These are phyloP conservation scores for Farysia itapuensis DNA, from an alignment of 1,284 basidiomycete species.

Conservation along the genomic window DNA sequence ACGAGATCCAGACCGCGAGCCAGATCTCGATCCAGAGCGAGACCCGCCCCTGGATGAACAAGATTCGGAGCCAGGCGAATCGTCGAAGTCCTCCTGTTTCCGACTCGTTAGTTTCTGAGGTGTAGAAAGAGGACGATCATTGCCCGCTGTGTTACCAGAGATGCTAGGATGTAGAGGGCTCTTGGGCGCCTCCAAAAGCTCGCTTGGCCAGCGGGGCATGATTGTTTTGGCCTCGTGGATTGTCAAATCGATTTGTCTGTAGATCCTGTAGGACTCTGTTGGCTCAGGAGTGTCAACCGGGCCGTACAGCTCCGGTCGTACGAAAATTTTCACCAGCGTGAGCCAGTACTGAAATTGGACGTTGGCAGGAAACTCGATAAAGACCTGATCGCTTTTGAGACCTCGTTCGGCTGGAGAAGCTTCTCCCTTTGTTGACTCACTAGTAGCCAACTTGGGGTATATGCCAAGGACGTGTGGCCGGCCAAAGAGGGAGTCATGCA, in stretches of 20 bases:
- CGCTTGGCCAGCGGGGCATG: slow-evolving; percentile 29
- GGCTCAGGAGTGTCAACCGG: slow-evolving; percentile 6
- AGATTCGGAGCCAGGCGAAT: slow-evolving; percentile 19
- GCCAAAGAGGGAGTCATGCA: slow-evolving; percentile 45
- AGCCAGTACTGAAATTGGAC: slow-evolving; percentile 26
- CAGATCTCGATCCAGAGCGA: slow-evolving; percentile 4
- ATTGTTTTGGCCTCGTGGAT: slow-evolving; percentile 41
- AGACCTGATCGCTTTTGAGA: slow-evolving; percentile 34
- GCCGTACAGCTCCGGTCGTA: slow-evolving; percentile 42
- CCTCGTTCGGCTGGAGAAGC: slow-evolving; percentile 16
- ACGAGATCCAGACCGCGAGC: slow-evolving; percentile 19
- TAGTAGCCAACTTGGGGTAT: slow-evolving; percentile 8
- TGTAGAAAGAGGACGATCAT: too few species aligned
- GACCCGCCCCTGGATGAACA: slow-evolving; percentile 25
- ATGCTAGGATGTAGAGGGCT: too few species aligned
- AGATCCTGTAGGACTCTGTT: slow-evolving; percentile 41
- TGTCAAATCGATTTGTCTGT: slow-evolving; percentile 44
- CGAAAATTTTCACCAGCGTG: slow-evolving; percentile 31
- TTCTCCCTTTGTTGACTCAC: slow-evolving; percentile 2
- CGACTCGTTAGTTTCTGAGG: neutral
- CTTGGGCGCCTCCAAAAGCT: slow-evolving; percentile 6
- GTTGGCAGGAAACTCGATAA: slow-evolving; percentile 30
- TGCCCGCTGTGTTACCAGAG: too few species aligned
- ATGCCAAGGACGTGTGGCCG: slow-evolving; percentile 37
- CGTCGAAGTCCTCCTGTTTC: slow-evolving; percentile 6